These are phyloP conservation scores for Podospora pseudocomata DNA, from an alignment of 495 filamentous ascomycete genomes.

Conservation along the genomic window DNA sequence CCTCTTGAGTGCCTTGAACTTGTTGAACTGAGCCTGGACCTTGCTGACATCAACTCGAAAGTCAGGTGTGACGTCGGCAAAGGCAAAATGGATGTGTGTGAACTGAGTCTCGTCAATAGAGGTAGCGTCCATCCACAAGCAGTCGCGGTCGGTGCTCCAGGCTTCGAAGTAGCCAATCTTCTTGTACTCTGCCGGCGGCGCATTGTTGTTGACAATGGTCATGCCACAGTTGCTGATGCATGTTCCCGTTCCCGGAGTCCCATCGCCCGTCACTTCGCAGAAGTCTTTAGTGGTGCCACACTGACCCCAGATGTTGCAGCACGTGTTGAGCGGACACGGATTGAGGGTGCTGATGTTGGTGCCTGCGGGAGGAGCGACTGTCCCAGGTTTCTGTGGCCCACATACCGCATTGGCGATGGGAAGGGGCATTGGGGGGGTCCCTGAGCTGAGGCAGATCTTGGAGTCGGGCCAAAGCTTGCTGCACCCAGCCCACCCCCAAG, in stretches of 20 bases:
- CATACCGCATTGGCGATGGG: conserved; percentile 38
- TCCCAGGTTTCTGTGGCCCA: conserved; percentile 39
- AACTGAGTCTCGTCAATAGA: conserved; percentile 27
- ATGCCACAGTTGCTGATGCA: conserved; percentile 51
- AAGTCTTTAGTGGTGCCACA: conserved; percentile 50
- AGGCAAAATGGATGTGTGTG: conserved; percentile 33
- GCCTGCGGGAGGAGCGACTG: not conserved
- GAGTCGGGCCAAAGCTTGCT: conserved; percentile 21
- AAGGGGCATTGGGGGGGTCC: conserved; percentile 45
- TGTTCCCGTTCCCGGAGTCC: conserved; percentile 40
- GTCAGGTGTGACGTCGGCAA: conserved; percentile 21
- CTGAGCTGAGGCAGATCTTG: conserved; percentile 49
- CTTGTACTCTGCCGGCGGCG: conserved; percentile 8
- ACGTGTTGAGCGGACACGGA: conserved; percentile 38
- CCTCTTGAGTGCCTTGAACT: conserved; percentile 19
- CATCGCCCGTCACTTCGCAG: conserved; percentile 33
- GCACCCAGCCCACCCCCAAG: conserved; percentile 53
- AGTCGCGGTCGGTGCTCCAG: conserved; percentile 25
- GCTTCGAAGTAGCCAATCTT: conserved; percentile 33
- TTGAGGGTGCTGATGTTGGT: conserved; percentile 35
- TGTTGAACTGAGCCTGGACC: conserved; percentile 20
- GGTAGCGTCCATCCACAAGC: conserved; percentile 22
- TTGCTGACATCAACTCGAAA: conserved; percentile 16
- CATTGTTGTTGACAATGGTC: conserved; percentile 27
- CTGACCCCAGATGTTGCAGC: conserved; percentile 43